Conservation (phyloP, 176 grass and related monocot genomes). For the Oropetium thomaeum region DNA sequence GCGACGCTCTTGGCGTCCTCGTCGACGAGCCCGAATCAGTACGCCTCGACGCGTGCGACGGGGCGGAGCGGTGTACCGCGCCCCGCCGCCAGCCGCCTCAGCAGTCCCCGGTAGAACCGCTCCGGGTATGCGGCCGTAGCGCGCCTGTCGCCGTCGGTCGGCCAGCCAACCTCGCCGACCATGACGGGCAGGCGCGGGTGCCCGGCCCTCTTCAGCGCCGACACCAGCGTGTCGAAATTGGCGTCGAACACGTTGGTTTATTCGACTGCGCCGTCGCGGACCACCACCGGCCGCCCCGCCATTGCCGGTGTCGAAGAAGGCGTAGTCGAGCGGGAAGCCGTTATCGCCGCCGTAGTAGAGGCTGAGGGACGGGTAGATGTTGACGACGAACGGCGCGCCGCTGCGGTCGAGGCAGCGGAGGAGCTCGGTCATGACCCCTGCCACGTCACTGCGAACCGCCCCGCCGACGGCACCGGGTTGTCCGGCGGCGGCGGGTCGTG, state of each 20-base stretch:
- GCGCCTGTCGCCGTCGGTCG: constrained; percentile 65
- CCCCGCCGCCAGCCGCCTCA: constrained; percentile 38
- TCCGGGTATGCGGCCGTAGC: constrained; percentile 48
- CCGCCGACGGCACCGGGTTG: constrained; percentile 51
- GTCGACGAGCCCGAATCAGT: constrained; percentile 58
- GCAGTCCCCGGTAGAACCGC: constrained; percentile 70
- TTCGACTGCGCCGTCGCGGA: too few species aligned
- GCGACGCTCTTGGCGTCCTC: constrained; percentile 65
- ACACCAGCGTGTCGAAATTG: constrained; percentile 70
- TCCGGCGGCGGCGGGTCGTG: constrained; percentile 19
- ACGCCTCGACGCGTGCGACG: constrained; percentile 45
- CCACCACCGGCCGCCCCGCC: too few species aligned
- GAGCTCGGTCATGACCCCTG: constrained; percentile 49
- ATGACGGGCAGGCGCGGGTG: constrained; percentile 45
- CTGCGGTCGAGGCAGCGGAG: neutral
- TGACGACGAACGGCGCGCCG: too few species aligned
- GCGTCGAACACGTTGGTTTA: constrained; percentile 36
- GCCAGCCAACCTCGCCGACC: constrained; percentile 80
- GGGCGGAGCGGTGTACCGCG: constrained; percentile 61
- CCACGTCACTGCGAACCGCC: constrained; percentile 46
- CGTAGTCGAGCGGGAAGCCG: constrained; percentile 24
- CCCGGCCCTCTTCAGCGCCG: constrained; percentile 46
- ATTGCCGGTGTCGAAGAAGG: too few species aligned
- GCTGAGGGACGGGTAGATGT: too few species aligned
- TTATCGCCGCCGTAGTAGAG: neutral